These are phyloP conservation scores for Pleurotus salmoneostramineus DNA, from an alignment of 768 basidiomycete genomes.

Conservation along the genomic window DNA sequence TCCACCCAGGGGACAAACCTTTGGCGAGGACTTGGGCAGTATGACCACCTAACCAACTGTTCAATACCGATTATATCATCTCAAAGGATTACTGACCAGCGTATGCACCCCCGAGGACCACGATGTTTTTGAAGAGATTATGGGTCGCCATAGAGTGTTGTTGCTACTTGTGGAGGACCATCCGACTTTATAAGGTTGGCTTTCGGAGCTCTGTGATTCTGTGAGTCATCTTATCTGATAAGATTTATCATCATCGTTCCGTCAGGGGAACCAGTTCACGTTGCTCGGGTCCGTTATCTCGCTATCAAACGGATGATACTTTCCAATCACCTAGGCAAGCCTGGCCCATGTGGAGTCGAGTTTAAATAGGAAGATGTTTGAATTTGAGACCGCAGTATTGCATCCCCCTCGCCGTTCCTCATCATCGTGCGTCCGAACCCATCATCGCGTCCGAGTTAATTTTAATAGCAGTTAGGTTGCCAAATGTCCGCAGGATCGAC, in stretches of 20 bases:
- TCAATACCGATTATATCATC: no score
- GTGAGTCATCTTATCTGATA: constrained; percentile 1
- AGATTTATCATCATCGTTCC: not conserved
- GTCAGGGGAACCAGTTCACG: not conserved
- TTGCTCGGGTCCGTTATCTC: not conserved
- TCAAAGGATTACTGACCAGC: constrained; percentile 33
- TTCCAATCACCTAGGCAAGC: not conserved
- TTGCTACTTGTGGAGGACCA: not conserved
- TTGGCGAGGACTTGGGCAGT: constrained; percentile 47
- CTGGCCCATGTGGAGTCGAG: not conserved
- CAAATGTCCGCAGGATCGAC: constrained; percentile 11
- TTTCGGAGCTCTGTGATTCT: not conserved
- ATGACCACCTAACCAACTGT: constrained; percentile 32
- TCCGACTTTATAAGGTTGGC: not conserved
- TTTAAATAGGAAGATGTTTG: not conserved
- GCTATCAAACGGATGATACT: not conserved
- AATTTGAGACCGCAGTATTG: not conserved
- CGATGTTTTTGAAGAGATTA: constrained; percentile 30
- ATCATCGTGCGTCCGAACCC: not conserved
- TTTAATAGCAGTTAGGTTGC: not conserved
- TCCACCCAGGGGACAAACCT: constrained; percentile 46
- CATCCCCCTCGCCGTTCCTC: not conserved
- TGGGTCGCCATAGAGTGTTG: not conserved
- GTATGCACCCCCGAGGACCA: constrained; percentile 53
- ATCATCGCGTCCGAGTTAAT: not conserved